phyloP scores from a whole-genome alignment of 495 filamentous ascomycete genomes.

The Penicillium salamii region DNA sequence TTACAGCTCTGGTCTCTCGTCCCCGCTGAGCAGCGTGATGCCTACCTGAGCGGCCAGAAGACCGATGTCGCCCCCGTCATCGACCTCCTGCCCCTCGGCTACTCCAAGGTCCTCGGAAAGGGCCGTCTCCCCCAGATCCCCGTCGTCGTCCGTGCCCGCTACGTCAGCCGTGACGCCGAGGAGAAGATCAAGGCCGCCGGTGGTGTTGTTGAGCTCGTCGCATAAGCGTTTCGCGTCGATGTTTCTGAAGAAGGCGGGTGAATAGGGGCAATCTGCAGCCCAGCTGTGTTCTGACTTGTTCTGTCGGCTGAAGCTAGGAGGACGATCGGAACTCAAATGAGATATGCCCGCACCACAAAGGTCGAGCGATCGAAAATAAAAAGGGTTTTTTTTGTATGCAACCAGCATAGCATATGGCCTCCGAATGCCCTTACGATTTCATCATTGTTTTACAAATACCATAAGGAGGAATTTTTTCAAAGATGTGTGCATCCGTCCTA shows the following conservation, averaged over 20 bases:
- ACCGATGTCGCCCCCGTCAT: conserved; percentile 84
- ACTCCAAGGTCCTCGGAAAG: conserved; percentile 93
- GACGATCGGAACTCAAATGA: conserved; percentile 33
- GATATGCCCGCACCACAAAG: conserved; percentile 18
- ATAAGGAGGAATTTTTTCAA: conserved; percentile 35
- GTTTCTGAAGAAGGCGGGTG: conserved; percentile 31
- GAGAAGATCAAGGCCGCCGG: conserved; percentile 93
- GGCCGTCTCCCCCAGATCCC: conserved; percentile 83
- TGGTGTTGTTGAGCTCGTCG: conserved; percentile 87
- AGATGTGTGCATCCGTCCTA: conserved; percentile 9
- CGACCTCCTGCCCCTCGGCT: conserved; percentile 87
- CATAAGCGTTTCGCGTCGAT: conserved; percentile 55
- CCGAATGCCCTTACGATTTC: conserved; percentile 45
- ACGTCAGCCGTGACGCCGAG: conserved; percentile 85
- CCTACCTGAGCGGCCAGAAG: conserved; percentile 70
- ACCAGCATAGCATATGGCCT: conserved; percentile 39
- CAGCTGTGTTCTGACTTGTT: conserved; percentile 34
- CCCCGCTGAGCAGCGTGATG: conserved; percentile 77
- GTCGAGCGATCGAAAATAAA: conserved; percentile 32
- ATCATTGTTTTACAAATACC: conserved; percentile 42
- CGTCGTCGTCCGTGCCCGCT: conserved; percentile 82
- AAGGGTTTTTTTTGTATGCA: conserved; percentile 44
- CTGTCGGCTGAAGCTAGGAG: conserved; percentile 27
- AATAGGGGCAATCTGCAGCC: conserved; percentile 34
- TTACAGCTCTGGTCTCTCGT: conserved; percentile 77